Conservation (phyloP, 2,329 filamentous ascomycete genomes). For the Penicillium sp. region DNA sequence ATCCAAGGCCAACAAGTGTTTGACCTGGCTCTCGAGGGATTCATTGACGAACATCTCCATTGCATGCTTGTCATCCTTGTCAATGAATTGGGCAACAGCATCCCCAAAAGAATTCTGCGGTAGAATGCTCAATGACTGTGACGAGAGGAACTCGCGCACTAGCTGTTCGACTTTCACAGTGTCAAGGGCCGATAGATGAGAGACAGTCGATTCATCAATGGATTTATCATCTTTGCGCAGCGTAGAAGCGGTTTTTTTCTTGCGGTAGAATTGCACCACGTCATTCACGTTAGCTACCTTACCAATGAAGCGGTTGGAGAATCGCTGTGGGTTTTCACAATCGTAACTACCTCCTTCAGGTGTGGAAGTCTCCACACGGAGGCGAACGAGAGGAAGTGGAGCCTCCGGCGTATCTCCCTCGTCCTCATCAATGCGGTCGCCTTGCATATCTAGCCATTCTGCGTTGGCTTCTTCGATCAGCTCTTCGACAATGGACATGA, state of each 20-base stretch:
- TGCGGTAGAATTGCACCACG: slow-evolving; percentile 87
- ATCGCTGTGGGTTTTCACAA: slow-evolving; percentile 91
- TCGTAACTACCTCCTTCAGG: slow-evolving; percentile 83
- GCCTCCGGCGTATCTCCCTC: slow-evolving; percentile 56
- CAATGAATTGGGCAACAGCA: slow-evolving; percentile 86
- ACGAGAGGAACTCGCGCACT: slow-evolving; percentile 80
- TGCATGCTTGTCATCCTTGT: slow-evolving; percentile 91
- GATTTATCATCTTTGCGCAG: slow-evolving; percentile 53
- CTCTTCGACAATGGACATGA: slow-evolving; percentile 76
- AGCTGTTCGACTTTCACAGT: slow-evolving; percentile 83
- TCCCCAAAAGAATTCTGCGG: slow-evolving; percentile 91
- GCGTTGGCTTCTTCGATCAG: slow-evolving; percentile 81
- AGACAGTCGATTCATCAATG: slow-evolving; percentile 63
- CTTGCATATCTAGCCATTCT: slow-evolving; percentile 78
- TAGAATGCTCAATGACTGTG: slow-evolving; percentile 86
- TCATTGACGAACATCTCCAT: slow-evolving; percentile 79
- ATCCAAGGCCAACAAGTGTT: slow-evolving; percentile 64
- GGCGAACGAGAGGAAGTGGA: slow-evolving; percentile 78
- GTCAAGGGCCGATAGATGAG: slow-evolving; percentile 62
- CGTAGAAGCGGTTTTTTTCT: slow-evolving; percentile 62
- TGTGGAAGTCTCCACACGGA: slow-evolving; percentile 87
- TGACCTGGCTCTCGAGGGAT: slow-evolving; percentile 67
- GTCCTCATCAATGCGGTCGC: slow-evolving; percentile 51
- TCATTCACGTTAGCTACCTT: slow-evolving; percentile 92
- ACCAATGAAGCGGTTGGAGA: slow-evolving; percentile 87